Evolutionary conservation across 441 rosid genomes (phyloP).

Genomic region (Metrosideros polymorpha): DNA sequence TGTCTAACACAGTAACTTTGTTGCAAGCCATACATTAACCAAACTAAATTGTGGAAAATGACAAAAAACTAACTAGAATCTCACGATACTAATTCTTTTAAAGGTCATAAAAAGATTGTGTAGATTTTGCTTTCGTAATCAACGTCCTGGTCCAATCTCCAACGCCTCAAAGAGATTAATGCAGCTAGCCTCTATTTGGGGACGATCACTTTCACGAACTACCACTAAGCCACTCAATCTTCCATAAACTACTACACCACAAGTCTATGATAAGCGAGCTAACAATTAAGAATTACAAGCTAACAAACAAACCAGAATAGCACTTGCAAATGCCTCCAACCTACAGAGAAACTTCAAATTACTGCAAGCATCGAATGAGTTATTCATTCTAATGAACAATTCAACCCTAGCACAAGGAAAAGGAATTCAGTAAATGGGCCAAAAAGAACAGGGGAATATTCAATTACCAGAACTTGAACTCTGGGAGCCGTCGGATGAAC

Average conservation of each 20-base stretch:
- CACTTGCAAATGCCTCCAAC: neutral
- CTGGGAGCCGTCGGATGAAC: slow-evolving; percentile 84
- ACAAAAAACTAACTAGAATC: neutral
- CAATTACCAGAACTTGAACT: slow-evolving; percentile 89
- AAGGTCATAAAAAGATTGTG: neutral
- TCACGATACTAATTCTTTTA: neutral
- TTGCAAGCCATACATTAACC: neutral
- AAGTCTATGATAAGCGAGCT: neutral
- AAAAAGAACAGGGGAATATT: neutral
- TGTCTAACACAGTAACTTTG: neutral
- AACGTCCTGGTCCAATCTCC: neutral
- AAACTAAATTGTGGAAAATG: neutral
- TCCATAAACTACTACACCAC: neutral
- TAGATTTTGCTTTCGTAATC: neutral
- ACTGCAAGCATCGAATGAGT: neutral
- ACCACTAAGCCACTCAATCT: neutral
- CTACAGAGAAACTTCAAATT: neutral
- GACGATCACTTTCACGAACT: neutral
- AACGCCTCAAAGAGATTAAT: neutral
- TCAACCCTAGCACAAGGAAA: neutral
- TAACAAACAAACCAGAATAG: neutral
- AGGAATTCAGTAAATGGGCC: neutral
- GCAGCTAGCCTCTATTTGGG: neutral
- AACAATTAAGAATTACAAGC: neutral
- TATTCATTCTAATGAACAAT: neutral